These are phyloP conservation scores for Neopestalotiopsis rosae DNA, from an alignment of 2,329 filamentous ascomycete genomes.

Conservation along the genomic window DNA sequence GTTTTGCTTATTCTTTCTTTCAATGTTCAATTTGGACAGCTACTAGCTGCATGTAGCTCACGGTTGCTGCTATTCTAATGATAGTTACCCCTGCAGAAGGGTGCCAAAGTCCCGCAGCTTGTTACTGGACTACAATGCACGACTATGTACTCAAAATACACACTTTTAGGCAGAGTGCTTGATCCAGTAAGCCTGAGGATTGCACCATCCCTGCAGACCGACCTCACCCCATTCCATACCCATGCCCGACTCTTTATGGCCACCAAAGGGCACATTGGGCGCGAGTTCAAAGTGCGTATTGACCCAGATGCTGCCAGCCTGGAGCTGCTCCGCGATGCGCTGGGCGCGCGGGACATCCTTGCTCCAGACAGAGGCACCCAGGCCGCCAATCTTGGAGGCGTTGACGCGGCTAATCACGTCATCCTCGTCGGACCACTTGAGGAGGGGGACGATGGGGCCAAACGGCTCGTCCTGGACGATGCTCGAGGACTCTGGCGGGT, in stretches of 20 bases:
- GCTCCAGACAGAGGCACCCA: constrained; percentile 60
- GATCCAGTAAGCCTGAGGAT: constrained; percentile 17
- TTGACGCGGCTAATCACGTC: constrained; percentile 55
- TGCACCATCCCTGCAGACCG: constrained; percentile 23
- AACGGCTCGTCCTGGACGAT: constrained; percentile 63
- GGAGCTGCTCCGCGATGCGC: constrained; percentile 50
- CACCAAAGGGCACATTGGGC: constrained; percentile 49
- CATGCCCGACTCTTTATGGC: constrained; percentile 45
- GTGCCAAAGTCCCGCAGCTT: no score
- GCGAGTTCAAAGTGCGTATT: constrained; percentile 50
- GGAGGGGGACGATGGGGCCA: constrained; percentile 52
- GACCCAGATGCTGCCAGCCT: constrained; percentile 60
- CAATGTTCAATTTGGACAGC: no score
- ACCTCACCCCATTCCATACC: constrained; percentile 21
- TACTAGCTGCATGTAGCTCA: no score
- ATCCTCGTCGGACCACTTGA: constrained; percentile 49
- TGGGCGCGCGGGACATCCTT: constrained; percentile 53
- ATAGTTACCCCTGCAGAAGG: no score
- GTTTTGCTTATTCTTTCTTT: no score
- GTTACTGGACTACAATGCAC: no score
- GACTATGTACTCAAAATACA: no score
- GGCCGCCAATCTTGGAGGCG: constrained; percentile 51
- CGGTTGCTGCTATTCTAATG: no score
- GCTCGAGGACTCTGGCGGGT: constrained; percentile 60
- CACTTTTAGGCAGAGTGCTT: constrained; percentile 4